Evolutionary conservation across 768 basidiomycete species (phyloP), one percentile per base, ranked within the genome.

Genomic region (Termitomyces sp.): DNA sequence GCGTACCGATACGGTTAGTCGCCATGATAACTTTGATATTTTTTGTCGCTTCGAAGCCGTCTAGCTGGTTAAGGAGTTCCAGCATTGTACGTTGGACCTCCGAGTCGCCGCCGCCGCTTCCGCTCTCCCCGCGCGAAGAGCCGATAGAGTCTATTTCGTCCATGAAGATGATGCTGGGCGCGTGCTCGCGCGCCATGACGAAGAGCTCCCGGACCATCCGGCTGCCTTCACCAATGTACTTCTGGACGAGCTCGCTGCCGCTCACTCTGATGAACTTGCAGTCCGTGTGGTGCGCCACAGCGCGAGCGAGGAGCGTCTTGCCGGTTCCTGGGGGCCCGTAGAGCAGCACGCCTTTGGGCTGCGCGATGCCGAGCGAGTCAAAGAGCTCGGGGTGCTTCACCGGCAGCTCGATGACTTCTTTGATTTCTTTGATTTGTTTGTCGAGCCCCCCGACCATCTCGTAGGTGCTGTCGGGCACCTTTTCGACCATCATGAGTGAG

Each of bases 401-500:
- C 35, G 96, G 95, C 23, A 97, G 75, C 72, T 98, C 94, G 72
- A 98, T 98, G 68, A 98, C 95, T 72, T 98, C 89, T 74, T 82
- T 82, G 69, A 98, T 97, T 72, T 99, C 97, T 46, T 46, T 46
- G 45, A 46, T 46, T 16, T n/a, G 45, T 49, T 63, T 61, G 78
- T 98, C 97, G 57, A 98, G 82, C 63, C 96, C 96, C 21, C 97
- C 97, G 59, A 99, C 96, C 95, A 98, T 98, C 73, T 98, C 97
- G 74, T 99, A 99, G 30, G 97, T 98, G 72, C 91, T 94, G 72
- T 98, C 96, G 0, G 96, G 96, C 0, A 98, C 96, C 71, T 99
- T 99, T 75, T 99, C 96, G 11, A 98, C 96, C 95, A 98, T 98
- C 97, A 98, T 98, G 60, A 98, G 84, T 19, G 94, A 97, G 30